A percentile compares a stretch with the other conserved stretches of the same genome.
Evolutionary conservation across 139 green algal genomes (phyloP).

Genomic region (Tetradesmus lagerheimii): DNA sequence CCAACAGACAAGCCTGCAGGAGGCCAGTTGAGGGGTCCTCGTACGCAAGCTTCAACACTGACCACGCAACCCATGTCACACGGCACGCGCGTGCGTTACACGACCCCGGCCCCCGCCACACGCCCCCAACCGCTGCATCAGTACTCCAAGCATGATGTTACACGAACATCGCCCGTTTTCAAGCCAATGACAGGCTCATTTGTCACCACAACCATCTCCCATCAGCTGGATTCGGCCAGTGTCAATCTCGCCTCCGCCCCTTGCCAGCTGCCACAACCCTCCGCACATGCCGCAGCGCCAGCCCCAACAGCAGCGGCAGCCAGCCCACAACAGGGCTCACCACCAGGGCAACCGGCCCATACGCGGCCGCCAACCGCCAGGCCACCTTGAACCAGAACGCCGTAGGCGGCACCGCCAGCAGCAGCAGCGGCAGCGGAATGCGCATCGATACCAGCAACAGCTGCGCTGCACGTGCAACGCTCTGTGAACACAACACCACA

Average conservation of each 20-base stretch:
- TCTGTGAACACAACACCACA: background rate
- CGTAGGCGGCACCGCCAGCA: slow-evolving; percentile 1
- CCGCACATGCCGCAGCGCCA: background rate
- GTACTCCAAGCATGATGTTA: no score
- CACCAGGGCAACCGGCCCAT: slow-evolving; percentile 1
- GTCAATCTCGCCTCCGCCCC: background rate
- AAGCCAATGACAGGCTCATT: no score
- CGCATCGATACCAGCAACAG: background rate
- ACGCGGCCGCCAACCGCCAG: background rate
- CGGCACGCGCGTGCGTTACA: no score
- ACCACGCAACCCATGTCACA: no score
- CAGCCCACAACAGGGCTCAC: background rate
- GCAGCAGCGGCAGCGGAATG: background rate
- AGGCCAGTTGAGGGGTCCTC: no score
- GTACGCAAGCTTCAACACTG: no score
- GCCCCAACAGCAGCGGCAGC: background rate
- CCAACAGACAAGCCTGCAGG: no score
- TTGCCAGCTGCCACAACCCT: background rate
- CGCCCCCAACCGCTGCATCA: no score
- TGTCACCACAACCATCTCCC: no score
- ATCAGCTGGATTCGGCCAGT: no score
- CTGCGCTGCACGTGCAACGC: background rate
- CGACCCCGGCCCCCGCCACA: no score
- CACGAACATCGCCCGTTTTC: no score
- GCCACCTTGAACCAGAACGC: background rate